Conservation (phyloP, 768 basidiomycete species). For the Xerocomellus intermedius region DNA sequence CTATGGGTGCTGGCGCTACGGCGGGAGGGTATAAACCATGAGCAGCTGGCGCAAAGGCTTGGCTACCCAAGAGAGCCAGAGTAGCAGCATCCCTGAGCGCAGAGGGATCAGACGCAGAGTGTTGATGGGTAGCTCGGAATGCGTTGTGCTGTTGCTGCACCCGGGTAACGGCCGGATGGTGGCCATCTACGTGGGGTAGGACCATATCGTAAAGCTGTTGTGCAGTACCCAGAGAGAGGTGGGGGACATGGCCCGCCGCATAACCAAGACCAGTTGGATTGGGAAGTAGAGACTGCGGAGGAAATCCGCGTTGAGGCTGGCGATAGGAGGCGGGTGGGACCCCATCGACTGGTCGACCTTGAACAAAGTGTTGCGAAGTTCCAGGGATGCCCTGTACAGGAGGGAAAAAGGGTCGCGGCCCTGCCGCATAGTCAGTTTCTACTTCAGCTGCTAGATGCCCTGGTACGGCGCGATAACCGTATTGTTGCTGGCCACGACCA, state of each 20-base stretch:
- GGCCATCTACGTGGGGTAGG: constrained; percentile 48
- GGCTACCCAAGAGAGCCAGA: constrained; percentile 60
- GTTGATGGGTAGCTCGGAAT: constrained; percentile 74
- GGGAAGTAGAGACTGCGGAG: constrained; percentile 54
- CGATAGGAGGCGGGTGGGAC: constrained; percentile 54
- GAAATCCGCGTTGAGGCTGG: constrained; percentile 56
- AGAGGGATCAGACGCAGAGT: constrained; percentile 81
- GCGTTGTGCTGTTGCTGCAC: constrained; percentile 77
- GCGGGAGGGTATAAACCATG: constrained; percentile 53
- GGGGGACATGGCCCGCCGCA: constrained; percentile 54
- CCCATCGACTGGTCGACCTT: constrained; percentile 51
- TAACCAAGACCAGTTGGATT: constrained; percentile 56
- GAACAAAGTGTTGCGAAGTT: constrained; percentile 46
- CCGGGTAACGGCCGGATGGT: constrained; percentile 65
- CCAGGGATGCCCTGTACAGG: constrained; percentile 41
- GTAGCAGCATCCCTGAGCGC: constrained; percentile 68
- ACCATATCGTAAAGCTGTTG: constrained; percentile 85
- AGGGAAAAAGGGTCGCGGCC: constrained; percentile 55
- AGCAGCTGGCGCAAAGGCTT: constrained; percentile 48
- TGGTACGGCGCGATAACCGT: constrained; percentile 48
- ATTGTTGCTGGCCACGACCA: constrained; percentile 53
- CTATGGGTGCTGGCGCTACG: constrained; percentile 45
- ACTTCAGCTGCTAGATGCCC: constrained; percentile 21
- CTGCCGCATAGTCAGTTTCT: constrained; percentile 55
- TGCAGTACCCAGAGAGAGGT: constrained; percentile 68